Conservation (phyloP, 106 monocot species). For the Xerophyta viscosa region DNA sequence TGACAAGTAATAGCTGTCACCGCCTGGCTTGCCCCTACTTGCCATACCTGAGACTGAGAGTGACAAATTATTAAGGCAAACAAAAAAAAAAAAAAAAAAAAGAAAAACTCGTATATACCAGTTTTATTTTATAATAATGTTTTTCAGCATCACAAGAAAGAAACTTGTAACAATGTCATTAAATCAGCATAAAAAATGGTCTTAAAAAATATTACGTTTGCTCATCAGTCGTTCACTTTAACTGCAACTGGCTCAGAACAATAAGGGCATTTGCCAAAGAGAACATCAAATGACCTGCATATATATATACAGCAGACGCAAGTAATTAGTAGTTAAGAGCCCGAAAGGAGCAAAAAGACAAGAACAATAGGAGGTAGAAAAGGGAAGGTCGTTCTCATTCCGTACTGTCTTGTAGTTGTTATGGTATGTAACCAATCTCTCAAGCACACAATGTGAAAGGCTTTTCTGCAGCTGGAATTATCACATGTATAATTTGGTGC, state of each 20-base stretch:
- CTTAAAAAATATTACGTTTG: no score
- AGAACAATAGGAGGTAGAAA: no score
- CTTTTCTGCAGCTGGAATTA: slow-evolving; percentile 59
- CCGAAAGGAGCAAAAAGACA: no score
- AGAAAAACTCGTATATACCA: no score
- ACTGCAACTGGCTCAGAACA: slow-evolving; percentile 67
- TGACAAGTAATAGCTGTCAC: background rate
- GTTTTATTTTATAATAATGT: no score
- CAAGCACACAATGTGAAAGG: slow-evolving; percentile 71
- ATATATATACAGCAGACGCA: background rate
- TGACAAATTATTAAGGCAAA: no score
- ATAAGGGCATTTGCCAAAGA: slow-evolving; percentile 65
- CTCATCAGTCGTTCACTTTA: slow-evolving; percentile 14
- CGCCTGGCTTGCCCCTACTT: background rate
- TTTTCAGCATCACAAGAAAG: no score
- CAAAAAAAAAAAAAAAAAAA: no score
- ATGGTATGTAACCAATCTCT: slow-evolving; percentile 89
- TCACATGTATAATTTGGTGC: slow-evolving; percentile 69
- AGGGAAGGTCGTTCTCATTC: slow-evolving; percentile 1
- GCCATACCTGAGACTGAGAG: no score
- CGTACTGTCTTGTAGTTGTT: slow-evolving; percentile 89
- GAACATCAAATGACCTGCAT: slow-evolving; percentile 60
- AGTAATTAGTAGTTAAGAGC: no score
- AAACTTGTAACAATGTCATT: background rate
- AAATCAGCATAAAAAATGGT: background rate